Evolutionary conservation across 108 stramenopile genomes (phyloP), one percentile per base, ranked within the genome.

Genomic region (Pseudonitzschia multiseries): DNA sequence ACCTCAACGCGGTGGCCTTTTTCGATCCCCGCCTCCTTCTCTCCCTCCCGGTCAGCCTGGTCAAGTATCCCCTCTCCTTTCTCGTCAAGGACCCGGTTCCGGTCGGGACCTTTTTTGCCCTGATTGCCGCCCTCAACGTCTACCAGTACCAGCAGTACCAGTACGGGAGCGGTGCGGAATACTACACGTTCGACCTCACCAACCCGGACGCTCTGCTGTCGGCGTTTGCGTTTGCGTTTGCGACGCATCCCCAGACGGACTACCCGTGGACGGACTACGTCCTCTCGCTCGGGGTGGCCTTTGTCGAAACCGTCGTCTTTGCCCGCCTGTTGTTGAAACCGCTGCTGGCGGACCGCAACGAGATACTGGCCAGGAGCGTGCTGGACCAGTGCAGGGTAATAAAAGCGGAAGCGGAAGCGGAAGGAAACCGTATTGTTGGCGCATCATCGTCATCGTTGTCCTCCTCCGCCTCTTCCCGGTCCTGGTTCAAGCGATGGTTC

Each of bases 281-380:
- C 46, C 17, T 65, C 43, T 71, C 65, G 4, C 46, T 85, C 0
- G 44, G 72, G 8, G 18, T 86, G 33, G 82, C 86, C 26, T 68
- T 51, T 22, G 48, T 87, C 14, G 88, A 89, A 75, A 82, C 76
- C 43, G 78, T 73, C 33, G 29, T 85, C 20, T 89, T 89, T 75
- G 88, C 81, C 14, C 68, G 88, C 22, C 43, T 85, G 20, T 76
- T 89, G 24, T 32, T 87, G n/a, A 84, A 85, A 63, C 80, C 77
- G 24, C 67, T 89, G 10, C 77, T 89, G 31, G 86, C 86, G 14
- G 86, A 89, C 44, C 82, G 88, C 27, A 85, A 89, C 68, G 84
- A 79, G 29, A 56, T 87, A 4, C 70, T 86, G 43, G 88, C 88
- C 5, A 26, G 69, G 46, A 85, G 81, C 53, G 86, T 89, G 59